Evolutionary conservation across 2,329 filamentous ascomycete species (phyloP).

Genomic region (Penicillium sp.): DNA sequence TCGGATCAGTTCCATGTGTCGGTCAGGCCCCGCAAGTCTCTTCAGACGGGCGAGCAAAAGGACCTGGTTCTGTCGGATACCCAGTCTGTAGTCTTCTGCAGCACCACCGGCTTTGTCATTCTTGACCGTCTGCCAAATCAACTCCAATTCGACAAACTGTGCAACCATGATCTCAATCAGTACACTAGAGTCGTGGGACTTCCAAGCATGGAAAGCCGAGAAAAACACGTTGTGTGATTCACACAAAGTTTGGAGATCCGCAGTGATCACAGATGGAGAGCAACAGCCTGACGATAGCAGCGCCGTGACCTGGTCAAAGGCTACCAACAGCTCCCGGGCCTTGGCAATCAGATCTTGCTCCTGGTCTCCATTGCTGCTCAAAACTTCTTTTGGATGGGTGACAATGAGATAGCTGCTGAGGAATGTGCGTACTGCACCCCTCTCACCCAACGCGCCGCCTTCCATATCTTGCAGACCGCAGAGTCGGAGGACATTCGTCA

Average conservation of each 20-base stretch:
- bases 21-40: conserved; percentile 61
- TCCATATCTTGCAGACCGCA: conserved; percentile 56
- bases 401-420: conserved; percentile 64
- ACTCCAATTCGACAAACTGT: conserved; percentile 64
- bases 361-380: conserved; percentile 62
- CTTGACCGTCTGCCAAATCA: conserved; percentile 68
- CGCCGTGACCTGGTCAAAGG: conserved; percentile 55
- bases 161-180: conserved; percentile 66
- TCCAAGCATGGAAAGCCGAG: conserved; percentile 65
- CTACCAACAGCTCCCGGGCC: conserved; percentile 57
- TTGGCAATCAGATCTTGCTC: conserved; percentile 63
- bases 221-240: conserved; percentile 61
- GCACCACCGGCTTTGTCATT: conserved; percentile 61
- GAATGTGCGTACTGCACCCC: conserved; percentile 60
- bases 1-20: conserved; percentile 60
- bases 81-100: conserved; percentile 62
- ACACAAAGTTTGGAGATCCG: conserved; percentile 50
- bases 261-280: conserved; percentile 45
- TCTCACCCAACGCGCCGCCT: conserved; percentile 48
- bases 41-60: conserved; percentile 62
- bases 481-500: conserved; percentile 56
- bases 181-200: conserved; percentile 61
- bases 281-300: conserved; percentile 49
- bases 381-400: conserved; percentile 60
- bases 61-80: conserved; percentile 66